Conservation (phyloP, 257 asterid species). For the Jasminum sambac region DNA sequence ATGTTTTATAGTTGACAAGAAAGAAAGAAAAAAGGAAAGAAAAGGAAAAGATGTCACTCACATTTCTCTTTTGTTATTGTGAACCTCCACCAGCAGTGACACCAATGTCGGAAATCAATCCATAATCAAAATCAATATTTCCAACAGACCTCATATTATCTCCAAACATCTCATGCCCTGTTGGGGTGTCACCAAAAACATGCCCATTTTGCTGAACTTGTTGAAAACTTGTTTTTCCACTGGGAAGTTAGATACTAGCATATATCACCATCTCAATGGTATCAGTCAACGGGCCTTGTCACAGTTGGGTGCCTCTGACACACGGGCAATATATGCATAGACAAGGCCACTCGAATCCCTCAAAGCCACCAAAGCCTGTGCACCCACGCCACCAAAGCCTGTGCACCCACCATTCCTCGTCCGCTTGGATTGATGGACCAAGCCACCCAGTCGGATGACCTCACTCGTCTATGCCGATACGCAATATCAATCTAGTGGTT, state of each 20-base stretch:
- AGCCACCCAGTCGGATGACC: conserved; percentile 52
- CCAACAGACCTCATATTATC: conserved; percentile 37
- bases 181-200: conserved; percentile 36
- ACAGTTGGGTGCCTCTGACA: conserved; percentile 9
- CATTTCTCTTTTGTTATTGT: conserved; percentile 43
- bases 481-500: conserved; percentile 62
- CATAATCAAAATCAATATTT: no score
- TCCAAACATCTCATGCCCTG: conserved; percentile 1
- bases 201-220: conserved; percentile 76
- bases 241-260: conserved; percentile 60
- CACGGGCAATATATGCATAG: conserved; percentile 53
- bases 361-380: no score
- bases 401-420: conserved; percentile 51
- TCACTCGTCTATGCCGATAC: conserved; percentile 47
- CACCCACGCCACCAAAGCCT: conserved; percentile 67
- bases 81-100: conserved; percentile 31
- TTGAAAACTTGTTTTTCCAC: conserved; percentile 46
- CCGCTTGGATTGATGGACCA: conserved; percentile 60
- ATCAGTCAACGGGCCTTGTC: conserved; percentile 42
- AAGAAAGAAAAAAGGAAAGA: background rate
- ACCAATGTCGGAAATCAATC: conserved; percentile 26
- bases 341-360: conserved; percentile 30
- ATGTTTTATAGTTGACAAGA: no score
- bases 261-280: conserved; percentile 46
- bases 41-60: conserved; percentile 21